Evolutionary conservation across 2,329 filamentous ascomycete species (phyloP).

Genomic region (Polytolypa hystricis): DNA sequence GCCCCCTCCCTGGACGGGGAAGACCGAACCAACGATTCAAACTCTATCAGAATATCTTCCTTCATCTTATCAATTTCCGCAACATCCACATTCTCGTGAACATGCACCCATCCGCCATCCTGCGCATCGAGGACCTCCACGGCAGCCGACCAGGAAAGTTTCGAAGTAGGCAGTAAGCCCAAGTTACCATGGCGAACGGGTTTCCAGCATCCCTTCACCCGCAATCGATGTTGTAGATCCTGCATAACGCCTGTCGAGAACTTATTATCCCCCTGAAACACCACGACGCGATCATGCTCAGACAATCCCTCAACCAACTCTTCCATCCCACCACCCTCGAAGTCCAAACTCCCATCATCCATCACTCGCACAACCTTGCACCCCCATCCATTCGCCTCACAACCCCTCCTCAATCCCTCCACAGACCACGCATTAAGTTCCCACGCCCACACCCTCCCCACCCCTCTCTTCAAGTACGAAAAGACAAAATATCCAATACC

Average conservation of each 20-base stretch:
- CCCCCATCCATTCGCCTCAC: constrained; percentile 55
- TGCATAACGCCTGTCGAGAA: constrained; percentile 37
- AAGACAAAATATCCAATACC: constrained; percentile 94
- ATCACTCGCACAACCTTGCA: constrained; percentile 42
- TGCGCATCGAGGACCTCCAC: constrained; percentile 35
- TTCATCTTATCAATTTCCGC: constrained; percentile 31
- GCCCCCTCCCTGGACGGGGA: constrained; percentile 8
- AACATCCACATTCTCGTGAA: constrained; percentile 49
- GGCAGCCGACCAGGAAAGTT: constrained; percentile 39
- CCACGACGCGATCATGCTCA: constrained; percentile 46
- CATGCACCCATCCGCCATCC: constrained; percentile 46
- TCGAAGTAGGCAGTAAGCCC: constrained; percentile 45
- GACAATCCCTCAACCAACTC: constrained; percentile 23
- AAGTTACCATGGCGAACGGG: constrained; percentile 47
- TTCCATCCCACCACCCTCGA: constrained; percentile 13
- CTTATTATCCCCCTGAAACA: constrained; percentile 60
- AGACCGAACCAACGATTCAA: constrained; percentile 23
- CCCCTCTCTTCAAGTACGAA: constrained; percentile 61
- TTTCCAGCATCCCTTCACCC: constrained; percentile 22
- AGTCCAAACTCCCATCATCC: constrained; percentile 23
- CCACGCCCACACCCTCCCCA: constrained; percentile 66
- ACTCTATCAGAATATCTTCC: constrained; percentile 28
- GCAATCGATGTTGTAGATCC: constrained; percentile 20
- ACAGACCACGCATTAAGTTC: constrained; percentile 84
- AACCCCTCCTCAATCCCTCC: constrained; percentile 69